These are phyloP conservation scores for Omphalotus olearius DNA, from an alignment of 1,284 basidiomycete genomes.

Conservation along the genomic window DNA sequence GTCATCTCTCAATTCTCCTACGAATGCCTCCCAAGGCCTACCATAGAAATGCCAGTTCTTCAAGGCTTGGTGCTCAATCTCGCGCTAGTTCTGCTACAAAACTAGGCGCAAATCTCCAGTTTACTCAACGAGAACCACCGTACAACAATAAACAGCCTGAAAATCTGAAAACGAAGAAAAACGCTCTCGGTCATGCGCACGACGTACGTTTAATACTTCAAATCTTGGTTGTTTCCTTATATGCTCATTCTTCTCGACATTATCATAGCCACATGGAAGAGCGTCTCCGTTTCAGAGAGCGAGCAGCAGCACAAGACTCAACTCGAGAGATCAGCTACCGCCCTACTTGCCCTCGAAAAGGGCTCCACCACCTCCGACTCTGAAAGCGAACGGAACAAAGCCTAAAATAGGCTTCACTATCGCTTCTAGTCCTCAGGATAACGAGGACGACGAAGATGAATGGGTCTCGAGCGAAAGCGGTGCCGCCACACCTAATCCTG, in stretches of 20 bases:
- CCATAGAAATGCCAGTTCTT: background rate
- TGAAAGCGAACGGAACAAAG: constrained; percentile 22
- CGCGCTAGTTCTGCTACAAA: constrained; percentile 58
- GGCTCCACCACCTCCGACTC: constrained; percentile 27
- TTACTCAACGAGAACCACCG: constrained; percentile 58
- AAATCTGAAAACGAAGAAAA: constrained; percentile 42
- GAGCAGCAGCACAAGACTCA: constrained; percentile 42
- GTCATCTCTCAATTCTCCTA: constrained; percentile 14
- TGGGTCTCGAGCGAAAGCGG: constrained; percentile 77
- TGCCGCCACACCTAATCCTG: constrained; percentile 56
- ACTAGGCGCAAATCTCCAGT: constrained; percentile 53
- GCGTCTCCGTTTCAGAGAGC: constrained; percentile 38
- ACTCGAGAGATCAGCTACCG: constrained; percentile 21
- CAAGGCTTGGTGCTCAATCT: constrained; percentile 49
- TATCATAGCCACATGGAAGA: constrained; percentile 28
- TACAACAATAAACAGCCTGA: constrained; percentile 36
- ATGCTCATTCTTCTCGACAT: constrained; percentile 13
- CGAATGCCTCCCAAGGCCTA: constrained; percentile 41
- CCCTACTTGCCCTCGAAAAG: constrained; percentile 3
- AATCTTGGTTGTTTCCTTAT: constrained; percentile 10
- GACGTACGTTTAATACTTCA: constrained; percentile 17
- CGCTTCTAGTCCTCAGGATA: constrained; percentile 43
- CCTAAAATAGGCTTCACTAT: constrained; percentile 56
- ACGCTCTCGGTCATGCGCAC: constrained; percentile 37
- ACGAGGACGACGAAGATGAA: constrained; percentile 59